A percentile compares a stretch with the other conserved stretches of the same genome.
Evolutionary conservation across 169 alveolate species (phyloP).

Genomic region (Theileria luwenshuni): DNA sequence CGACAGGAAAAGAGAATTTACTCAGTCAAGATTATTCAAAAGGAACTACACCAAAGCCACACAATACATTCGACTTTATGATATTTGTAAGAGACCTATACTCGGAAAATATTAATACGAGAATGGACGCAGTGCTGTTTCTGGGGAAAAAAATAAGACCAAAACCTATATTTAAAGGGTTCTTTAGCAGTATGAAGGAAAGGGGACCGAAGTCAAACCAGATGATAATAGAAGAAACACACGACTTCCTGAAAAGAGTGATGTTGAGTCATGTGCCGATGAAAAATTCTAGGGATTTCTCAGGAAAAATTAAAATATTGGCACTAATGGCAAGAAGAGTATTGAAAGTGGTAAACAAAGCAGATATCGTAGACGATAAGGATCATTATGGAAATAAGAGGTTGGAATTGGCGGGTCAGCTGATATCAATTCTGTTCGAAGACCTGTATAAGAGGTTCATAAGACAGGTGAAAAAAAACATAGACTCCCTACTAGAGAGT

Average conservation of each 20-base stretch:
- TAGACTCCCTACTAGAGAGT: constrained; percentile 81
- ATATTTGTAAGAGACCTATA: constrained; percentile 56
- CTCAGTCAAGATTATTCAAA: background rate
- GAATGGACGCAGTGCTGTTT: constrained; percentile 74
- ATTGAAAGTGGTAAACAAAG: constrained; percentile 87
- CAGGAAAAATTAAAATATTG: constrained; percentile 89
- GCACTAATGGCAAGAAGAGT: constrained; percentile 97
- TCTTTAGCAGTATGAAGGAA: constrained; percentile 78
- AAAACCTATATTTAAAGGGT: constrained; percentile 79
- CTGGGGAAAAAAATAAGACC: constrained; percentile 85
- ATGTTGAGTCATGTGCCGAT: constrained; percentile 91
- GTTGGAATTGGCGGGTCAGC: constrained; percentile 97
- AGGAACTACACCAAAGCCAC: background rate
- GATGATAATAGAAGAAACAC: constrained; percentile 89
- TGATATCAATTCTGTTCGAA: constrained; percentile 96
- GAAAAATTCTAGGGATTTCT: constrained; percentile 83
- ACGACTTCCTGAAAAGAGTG: constrained; percentile 90
- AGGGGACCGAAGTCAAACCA: constrained; percentile 79
- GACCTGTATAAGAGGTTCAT: constrained; percentile 77
- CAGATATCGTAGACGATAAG: constrained; percentile 94
- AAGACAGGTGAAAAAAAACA: constrained; percentile 82
- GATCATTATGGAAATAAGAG: constrained; percentile 99
- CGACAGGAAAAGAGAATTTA: constrained; percentile 23
- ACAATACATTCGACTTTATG: constrained; percentile 37
- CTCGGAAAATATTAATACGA: constrained; percentile 69